Percentiles rank a stretch among this genome's conserved stretches.
These are phyloP conservation scores for Daucus carota DNA, from an alignment of 129 eudicot genomes.

Conservation along the genomic window DH1_v3.0 NC_030389.2:42118001-42118500, in stretches of 20 bases:
- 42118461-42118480: neutral
- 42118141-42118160: slow-evolving; percentile 86
- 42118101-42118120: slow-evolving; percentile 64
- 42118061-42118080: slow-evolving; percentile 86
- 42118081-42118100: slow-evolving; percentile 63
- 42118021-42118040: slow-evolving; percentile 82
- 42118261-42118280: neutral
- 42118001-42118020: slow-evolving; percentile 95
- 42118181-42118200: slow-evolving; percentile 1
- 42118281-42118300: neutral
- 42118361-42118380: neutral
- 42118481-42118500: neutral
- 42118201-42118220: neutral
- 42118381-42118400: neutral
- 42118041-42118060: slow-evolving; percentile 70
- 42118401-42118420: neutral
- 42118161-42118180: slow-evolving; percentile 78
- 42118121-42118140: slow-evolving; percentile 92
- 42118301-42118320: neutral
- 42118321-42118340: neutral
- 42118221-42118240: neutral
- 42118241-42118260: neutral
- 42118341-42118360: neutral
- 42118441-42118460: neutral
- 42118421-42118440: neutral